Conservation (phyloP, 768 basidiomycete genomes). For the Steccherinum ochraceum region DNA sequence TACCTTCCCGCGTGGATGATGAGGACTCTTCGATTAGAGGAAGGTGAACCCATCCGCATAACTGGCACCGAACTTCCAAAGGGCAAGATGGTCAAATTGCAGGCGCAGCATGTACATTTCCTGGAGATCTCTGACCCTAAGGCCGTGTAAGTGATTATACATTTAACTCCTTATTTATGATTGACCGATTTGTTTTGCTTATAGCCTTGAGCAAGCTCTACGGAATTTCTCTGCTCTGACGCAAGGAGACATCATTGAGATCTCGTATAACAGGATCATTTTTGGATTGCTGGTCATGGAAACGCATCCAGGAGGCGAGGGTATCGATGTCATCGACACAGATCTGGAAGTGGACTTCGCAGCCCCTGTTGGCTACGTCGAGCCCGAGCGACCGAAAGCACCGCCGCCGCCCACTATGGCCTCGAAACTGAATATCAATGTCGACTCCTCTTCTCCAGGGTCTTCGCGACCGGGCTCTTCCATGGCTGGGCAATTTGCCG, state of each 20-base stretch:
- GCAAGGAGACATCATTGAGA: slow-evolving; percentile 96
- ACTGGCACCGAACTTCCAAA: slow-evolving; percentile 85
- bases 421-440: slow-evolving; percentile 91
- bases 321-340: slow-evolving; percentile 88
- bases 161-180: not conserved
- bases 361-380: slow-evolving; percentile 87
- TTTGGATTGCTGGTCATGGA: slow-evolving; percentile 98
- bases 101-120: slow-evolving; percentile 93
- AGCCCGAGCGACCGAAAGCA: slow-evolving; percentile 83
- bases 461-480: slow-evolving; percentile 79
- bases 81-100: slow-evolving; percentile 94
- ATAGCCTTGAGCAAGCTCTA: slow-evolving; percentile 88
- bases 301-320: slow-evolving; percentile 75
- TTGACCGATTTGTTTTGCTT: not conserved
- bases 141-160: slow-evolving; percentile 78
- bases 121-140: slow-evolving; percentile 96
- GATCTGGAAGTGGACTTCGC: slow-evolving; percentile 99
- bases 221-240: slow-evolving; percentile 90
- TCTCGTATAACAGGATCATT: slow-evolving; percentile 92
- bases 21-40: slow-evolving; percentile 87
- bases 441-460: slow-evolving; percentile 79
- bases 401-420: slow-evolving; percentile 89
- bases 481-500: slow-evolving; percentile 61
- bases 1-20: slow-evolving; percentile 99
- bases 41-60: slow-evolving; percentile 93